Percentiles rank a stretch among this genome's conserved stretches.
Evolutionary conservation across 73 alveolate genomes (phyloP).

Genomic region (Paramecium biaurelia): DNA sequence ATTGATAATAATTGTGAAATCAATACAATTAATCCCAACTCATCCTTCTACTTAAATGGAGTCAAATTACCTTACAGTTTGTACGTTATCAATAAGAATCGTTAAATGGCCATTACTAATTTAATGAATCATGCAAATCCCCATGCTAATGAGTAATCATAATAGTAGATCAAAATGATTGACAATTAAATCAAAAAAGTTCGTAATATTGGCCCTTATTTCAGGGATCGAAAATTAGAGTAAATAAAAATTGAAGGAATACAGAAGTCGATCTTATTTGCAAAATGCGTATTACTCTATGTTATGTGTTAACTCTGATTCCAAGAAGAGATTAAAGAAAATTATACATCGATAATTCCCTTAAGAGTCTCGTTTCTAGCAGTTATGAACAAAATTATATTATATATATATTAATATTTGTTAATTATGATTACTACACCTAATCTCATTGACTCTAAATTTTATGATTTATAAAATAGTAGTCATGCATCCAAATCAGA

Average conservation of each 20-base stretch:
- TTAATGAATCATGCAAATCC: not conserved
- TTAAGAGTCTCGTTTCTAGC: constrained; percentile 33
- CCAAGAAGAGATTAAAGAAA: not conserved
- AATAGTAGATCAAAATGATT: not conserved
- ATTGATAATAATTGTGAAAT: not conserved
- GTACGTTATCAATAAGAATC: not conserved
- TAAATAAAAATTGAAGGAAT: not conserved
- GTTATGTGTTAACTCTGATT: not conserved
- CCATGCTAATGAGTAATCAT: not conserved
- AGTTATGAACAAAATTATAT: not conserved
- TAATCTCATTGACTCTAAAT: not conserved
- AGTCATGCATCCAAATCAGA: not conserved
- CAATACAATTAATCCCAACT: not conserved
- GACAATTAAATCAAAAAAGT: not conserved
- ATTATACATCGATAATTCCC: not conserved
- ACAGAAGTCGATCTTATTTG: constrained; percentile 2
- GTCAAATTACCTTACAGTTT: not conserved
- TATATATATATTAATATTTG: not conserved
- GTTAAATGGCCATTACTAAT: not conserved
- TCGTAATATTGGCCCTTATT: not conserved
- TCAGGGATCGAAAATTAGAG: not conserved
- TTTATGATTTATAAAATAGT: not conserved
- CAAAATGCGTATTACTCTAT: not conserved
- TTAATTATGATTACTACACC: not conserved
- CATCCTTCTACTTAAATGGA: not conserved